Conservation (phyloP, 2,329 filamentous ascomycete genomes). For the Cercospora sesami region DNA sequence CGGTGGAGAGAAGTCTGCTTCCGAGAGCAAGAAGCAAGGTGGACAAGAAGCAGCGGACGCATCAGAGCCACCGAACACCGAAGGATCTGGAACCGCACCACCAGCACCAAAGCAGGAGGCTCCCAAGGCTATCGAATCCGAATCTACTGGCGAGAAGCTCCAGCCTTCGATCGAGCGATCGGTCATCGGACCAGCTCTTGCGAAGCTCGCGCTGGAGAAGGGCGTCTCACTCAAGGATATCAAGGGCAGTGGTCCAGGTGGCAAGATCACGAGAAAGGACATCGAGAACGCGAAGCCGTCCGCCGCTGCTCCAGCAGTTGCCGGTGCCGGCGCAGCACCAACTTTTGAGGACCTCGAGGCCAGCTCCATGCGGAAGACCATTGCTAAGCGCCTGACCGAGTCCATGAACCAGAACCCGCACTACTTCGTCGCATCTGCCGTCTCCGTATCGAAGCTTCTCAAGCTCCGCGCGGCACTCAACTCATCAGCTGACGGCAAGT, state of each 20-base stretch:
- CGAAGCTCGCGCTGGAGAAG: slow-evolving; percentile 81
- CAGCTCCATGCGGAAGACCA: slow-evolving; percentile 95
- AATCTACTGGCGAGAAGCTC: slow-evolving; percentile 72
- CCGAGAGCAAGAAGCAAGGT: slow-evolving; percentile 63
- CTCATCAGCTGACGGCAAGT: slow-evolving; percentile 81
- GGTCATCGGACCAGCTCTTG: slow-evolving; percentile 69
- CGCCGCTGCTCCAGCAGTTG: slow-evolving; percentile 48
- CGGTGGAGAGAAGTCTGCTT: slow-evolving; percentile 72
- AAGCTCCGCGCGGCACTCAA: slow-evolving; percentile 96
- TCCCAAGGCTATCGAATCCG: slow-evolving; percentile 67
- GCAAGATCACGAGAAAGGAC: slow-evolving; percentile 87
- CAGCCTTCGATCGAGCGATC: slow-evolving; percentile 82
- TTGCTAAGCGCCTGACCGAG: slow-evolving; percentile 84
- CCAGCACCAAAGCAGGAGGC: slow-evolving; percentile 50
- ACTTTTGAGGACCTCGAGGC: slow-evolving; percentile 81
- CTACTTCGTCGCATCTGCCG: slow-evolving; percentile 89
- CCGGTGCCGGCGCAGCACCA: slow-evolving; percentile 58
- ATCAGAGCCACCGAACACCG: slow-evolving; percentile 60
- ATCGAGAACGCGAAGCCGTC: slow-evolving; percentile 78
- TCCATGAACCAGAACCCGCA: slow-evolving; percentile 93
- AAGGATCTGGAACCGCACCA: slow-evolving; percentile 58
- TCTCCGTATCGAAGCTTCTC: slow-evolving; percentile 92
- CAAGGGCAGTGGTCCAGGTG: slow-evolving; percentile 84
- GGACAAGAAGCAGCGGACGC: slow-evolving; percentile 60
- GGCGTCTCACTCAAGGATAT: slow-evolving; percentile 73